Percentiles rank a stretch among this genome's conserved stretches.
phyloP scores from a whole-genome alignment of 495 filamentous ascomycete genomes.

The Chlorociboria aeruginascens region DNA sequence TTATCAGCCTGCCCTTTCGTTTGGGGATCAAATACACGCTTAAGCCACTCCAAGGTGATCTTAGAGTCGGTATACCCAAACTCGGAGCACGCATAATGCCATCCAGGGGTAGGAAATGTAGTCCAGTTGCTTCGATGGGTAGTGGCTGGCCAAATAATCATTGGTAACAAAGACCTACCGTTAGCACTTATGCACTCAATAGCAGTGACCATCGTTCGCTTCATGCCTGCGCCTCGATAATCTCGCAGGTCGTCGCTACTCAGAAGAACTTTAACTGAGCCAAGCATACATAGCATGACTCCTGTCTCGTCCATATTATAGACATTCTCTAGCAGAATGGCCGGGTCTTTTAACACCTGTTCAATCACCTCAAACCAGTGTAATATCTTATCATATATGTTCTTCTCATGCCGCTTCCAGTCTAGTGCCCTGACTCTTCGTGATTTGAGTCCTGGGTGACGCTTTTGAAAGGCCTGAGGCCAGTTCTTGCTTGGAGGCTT shows the following conservation, averaged over 20 bases:
- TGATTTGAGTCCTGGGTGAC: neutral
- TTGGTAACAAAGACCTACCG: neutral
- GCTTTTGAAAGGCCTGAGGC: neutral
- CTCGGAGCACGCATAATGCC: slow-evolving; percentile 11
- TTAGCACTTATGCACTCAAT: neutral
- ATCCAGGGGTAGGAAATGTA: slow-evolving; percentile 21
- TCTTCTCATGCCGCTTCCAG: neutral
- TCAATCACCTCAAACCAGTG: neutral
- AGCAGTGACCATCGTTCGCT: slow-evolving; percentile 17
- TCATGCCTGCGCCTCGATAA: slow-evolving; percentile 9
- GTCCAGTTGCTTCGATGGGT: neutral
- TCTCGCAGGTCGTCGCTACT: slow-evolving; percentile 20
- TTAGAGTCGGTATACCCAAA: slow-evolving; percentile 21
- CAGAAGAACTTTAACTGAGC: slow-evolving; percentile 27
- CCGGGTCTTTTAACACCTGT: neutral
- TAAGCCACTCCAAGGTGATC: slow-evolving; percentile 21
- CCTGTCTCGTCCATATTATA: neutral
- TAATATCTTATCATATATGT: neutral
- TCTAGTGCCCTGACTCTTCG: neutral
- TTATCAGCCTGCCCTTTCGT: slow-evolving; percentile 17
- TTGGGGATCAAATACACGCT: slow-evolving; percentile 21
- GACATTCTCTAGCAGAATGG: neutral
- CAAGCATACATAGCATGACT: slow-evolving; percentile 7
- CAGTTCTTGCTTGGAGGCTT: neutral
- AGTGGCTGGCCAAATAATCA: neutral